Percentiles rank a stretch among this genome's conserved stretches.
Evolutionary conservation across 352 stramenopile species (phyloP).

Genomic region (Blastocystis sp.): DNA sequence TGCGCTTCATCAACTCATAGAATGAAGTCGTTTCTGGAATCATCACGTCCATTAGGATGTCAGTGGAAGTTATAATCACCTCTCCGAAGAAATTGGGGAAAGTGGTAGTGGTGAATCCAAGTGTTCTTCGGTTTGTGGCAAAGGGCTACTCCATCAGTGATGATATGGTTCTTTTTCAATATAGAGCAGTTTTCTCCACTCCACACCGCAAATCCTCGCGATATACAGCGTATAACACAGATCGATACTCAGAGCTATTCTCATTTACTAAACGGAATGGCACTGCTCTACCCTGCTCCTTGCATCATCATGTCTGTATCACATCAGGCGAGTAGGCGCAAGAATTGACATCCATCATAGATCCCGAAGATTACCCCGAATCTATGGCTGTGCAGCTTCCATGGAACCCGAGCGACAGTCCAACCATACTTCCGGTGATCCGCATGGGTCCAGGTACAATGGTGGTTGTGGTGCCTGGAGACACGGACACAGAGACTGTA

Average conservation of each 20-base stretch:
- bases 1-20: neutral
- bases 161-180: neutral
- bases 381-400: conserved; percentile 55
- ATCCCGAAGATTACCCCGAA: conserved; percentile 44
- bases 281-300: conserved; percentile 52
- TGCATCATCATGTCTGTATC: conserved; percentile 61
- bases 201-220: neutral
- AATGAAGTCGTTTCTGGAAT: conserved; percentile 48
- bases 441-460: conserved; percentile 56
- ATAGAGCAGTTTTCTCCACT: neutral
- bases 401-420: conserved; percentile 50
- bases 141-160: conserved; percentile 19
- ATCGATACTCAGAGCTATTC: neutral
- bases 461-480: conserved; percentile 49
- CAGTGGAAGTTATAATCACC: conserved; percentile 17
- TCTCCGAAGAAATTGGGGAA: conserved; percentile 28
- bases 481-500: neutral
- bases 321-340: neutral
- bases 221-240: neutral
- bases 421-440: conserved; percentile 55
- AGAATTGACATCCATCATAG: neutral
- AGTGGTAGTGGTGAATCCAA: neutral
- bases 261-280: conserved; percentile 16
- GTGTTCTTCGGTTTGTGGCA: conserved; percentile 18
- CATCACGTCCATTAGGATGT: neutral